Evolutionary conservation across 352 stramenopile genomes (phyloP).

Genomic region (Pythium oligandrum): DNA sequence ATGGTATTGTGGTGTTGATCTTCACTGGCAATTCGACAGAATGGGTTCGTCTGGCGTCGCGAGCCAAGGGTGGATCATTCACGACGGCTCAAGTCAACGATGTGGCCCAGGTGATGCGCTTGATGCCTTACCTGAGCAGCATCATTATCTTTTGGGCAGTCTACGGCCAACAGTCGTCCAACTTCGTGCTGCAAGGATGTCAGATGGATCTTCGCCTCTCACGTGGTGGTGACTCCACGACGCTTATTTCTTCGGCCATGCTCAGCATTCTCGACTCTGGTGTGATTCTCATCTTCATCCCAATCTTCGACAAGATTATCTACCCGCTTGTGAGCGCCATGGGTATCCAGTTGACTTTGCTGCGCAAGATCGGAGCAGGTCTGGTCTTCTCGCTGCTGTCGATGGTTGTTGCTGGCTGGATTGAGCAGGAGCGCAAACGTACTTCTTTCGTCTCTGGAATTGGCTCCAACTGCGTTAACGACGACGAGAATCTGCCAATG

Average conservation of each 20-base stretch:
- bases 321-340: slow-evolving; percentile 68
- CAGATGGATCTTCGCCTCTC: slow-evolving; percentile 59
- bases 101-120: slow-evolving; percentile 66
- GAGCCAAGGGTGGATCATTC: slow-evolving; percentile 53
- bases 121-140: slow-evolving; percentile 74
- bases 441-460: slow-evolving; percentile 35
- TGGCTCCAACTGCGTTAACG: slow-evolving; percentile 70
- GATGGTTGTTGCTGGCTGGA: slow-evolving; percentile 65
- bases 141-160: slow-evolving; percentile 86
- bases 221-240: slow-evolving; percentile 15
- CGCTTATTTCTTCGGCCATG: slow-evolving; percentile 82
- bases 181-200: slow-evolving; percentile 78
- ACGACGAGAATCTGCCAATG: slow-evolving; percentile 59
- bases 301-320: slow-evolving; percentile 80
- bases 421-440: slow-evolving; percentile 70
- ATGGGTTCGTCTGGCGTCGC: slow-evolving; percentile 49
- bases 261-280: slow-evolving; percentile 85
- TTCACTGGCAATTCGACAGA: slow-evolving; percentile 49
- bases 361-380: slow-evolving; percentile 85
- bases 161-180: slow-evolving; percentile 76
- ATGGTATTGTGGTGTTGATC: slow-evolving; percentile 60
- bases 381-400: slow-evolving; percentile 78
- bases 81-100: slow-evolving; percentile 57
- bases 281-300: slow-evolving; percentile 90
- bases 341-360: slow-evolving; percentile 69